These are phyloP conservation scores for Cyberlindnera xishuangbannaensis DNA, from an alignment of 805 yeast species.

Conservation along the genomic window DNA sequence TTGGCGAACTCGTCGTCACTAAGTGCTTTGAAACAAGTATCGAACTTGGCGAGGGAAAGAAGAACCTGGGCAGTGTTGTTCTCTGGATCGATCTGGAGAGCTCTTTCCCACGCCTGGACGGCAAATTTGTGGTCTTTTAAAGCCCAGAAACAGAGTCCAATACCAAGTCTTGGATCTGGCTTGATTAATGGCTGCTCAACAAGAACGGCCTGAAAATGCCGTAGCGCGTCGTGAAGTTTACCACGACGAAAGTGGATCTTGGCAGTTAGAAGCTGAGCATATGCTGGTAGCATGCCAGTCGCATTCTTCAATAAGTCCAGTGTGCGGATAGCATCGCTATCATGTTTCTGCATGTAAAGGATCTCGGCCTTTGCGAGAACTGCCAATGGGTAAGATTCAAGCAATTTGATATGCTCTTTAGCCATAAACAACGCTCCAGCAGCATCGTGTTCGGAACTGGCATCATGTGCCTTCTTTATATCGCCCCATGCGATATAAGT, in stretches of 20 bases:
- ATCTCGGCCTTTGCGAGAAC: slow-evolving; percentile 66
- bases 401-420: slow-evolving; percentile 3
- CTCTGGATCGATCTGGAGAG: slow-evolving; percentile 50
- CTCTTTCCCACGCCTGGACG: slow-evolving; percentile 73
- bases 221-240: slow-evolving; percentile 68
- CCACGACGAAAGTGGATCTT: slow-evolving; percentile 68
- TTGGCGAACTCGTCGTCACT: slow-evolving; percentile 53
- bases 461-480: slow-evolving; percentile 38
- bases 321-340: slow-evolving; percentile 63
- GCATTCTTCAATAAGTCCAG: slow-evolving; percentile 19
- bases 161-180: slow-evolving; percentile 93
- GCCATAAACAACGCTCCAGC: slow-evolving; percentile 41
- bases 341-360: slow-evolving; percentile 49
- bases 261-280: slow-evolving; percentile 81
- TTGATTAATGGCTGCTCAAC: slow-evolving; percentile 67
- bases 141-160: slow-evolving; percentile 92
- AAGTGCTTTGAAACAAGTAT: slow-evolving; percentile 51
- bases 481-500: slow-evolving; percentile 71
- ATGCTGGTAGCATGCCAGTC: slow-evolving; percentile 47
- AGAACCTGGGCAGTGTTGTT: slow-evolving; percentile 59
- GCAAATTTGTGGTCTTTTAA: slow-evolving; percentile 78
- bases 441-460: slow-evolving; percentile 21
- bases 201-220: slow-evolving; percentile 77
- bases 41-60: slow-evolving; percentile 61
- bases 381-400: slow-evolving; percentile 37